Conservation (phyloP, 2,329 filamentous ascomycete genomes). For the Ascochyta rabiei region DNA sequence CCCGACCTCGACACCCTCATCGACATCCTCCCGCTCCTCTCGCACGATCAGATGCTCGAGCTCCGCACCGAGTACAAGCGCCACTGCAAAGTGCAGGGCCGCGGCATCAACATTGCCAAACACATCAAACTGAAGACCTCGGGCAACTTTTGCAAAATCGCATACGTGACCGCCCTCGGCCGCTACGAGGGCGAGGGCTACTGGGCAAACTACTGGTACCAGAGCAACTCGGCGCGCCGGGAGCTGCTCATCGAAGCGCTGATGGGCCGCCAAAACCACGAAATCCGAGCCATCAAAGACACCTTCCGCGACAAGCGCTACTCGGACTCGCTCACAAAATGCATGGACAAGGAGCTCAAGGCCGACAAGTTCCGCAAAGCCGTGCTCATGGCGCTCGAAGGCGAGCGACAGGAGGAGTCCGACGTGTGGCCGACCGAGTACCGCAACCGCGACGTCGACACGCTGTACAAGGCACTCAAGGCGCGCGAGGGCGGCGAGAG, state of each 20-base stretch:
- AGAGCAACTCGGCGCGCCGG: slow-evolving; percentile 79
- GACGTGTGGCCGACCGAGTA: slow-evolving; percentile 66
- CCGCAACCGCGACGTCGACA: slow-evolving; percentile 68
- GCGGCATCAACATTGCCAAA: slow-evolving; percentile 83
- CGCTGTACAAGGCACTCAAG: slow-evolving; percentile 71
- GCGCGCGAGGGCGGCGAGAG: slow-evolving; percentile 81
- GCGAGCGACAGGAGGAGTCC: slow-evolving; percentile 79
- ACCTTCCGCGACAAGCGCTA: slow-evolving; percentile 93
- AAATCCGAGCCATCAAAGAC: slow-evolving; percentile 84
- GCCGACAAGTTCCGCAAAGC: slow-evolving; percentile 96
- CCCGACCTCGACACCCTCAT: slow-evolving; percentile 73
- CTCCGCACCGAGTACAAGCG: slow-evolving; percentile 90
- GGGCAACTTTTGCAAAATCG: slow-evolving; percentile 83
- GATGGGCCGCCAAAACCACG: slow-evolving; percentile 88
- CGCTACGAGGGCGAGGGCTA: slow-evolving; percentile 93
- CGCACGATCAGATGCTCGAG: slow-evolving; percentile 85
- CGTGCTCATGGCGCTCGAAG: slow-evolving; percentile 82
- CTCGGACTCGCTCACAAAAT: slow-evolving; percentile 75
- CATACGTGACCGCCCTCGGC: slow-evolving; percentile 87
- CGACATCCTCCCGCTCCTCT: slow-evolving; percentile 81
- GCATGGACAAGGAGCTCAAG: slow-evolving; percentile 91
- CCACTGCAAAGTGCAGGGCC: slow-evolving; percentile 80
- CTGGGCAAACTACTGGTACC: slow-evolving; percentile 99
- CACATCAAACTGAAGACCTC: slow-evolving; percentile 83
- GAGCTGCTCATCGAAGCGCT: slow-evolving; percentile 92